Conservation (phyloP, 1,284 basidiomycete species). For the Exobasidium rhododendri region DNA sequence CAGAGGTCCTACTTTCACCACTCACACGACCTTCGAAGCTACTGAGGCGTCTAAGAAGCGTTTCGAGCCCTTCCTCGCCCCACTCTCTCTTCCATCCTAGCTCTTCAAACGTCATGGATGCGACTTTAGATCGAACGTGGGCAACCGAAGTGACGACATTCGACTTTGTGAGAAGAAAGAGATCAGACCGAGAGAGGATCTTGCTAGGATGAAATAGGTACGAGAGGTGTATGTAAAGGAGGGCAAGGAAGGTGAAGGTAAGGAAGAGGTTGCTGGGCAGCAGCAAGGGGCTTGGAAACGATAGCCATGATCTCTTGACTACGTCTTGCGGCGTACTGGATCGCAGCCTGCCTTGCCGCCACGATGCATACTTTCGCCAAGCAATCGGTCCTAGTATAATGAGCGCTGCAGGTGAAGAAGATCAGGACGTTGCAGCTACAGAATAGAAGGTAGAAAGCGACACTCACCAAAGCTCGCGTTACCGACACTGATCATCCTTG, state of each 20-base stretch:
- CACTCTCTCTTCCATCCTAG: conserved; percentile 6
- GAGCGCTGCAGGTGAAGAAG: neutral
- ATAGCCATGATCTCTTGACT: neutral
- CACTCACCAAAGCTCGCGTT: neutral
- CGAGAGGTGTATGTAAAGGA: neutral
- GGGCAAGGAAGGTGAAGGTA: neutral
- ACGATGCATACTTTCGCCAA: conserved; percentile 4
- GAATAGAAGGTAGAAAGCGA: neutral
- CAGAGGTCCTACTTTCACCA: neutral
- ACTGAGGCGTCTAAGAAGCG: conserved; percentile 14
- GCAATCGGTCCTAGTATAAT: neutral
- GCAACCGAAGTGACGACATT: neutral
- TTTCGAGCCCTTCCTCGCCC: conserved; percentile 6
- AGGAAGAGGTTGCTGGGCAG: conserved; percentile 6
- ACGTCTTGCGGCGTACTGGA: neutral
- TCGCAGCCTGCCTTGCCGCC: neutral
- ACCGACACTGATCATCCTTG: neutral
- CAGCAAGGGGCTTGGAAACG: neutral
- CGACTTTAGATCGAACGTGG: neutral
- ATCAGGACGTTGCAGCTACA: neutral
- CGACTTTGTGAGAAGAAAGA: conserved; percentile 3
- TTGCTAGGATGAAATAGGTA: neutral
- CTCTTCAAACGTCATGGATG: neutral
- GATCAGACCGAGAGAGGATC: neutral
- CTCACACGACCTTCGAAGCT: conserved; percentile 11